Base-by-base conservation (phyloP, 805 yeast genomes). In the Ogataea allantospora region DNA sequence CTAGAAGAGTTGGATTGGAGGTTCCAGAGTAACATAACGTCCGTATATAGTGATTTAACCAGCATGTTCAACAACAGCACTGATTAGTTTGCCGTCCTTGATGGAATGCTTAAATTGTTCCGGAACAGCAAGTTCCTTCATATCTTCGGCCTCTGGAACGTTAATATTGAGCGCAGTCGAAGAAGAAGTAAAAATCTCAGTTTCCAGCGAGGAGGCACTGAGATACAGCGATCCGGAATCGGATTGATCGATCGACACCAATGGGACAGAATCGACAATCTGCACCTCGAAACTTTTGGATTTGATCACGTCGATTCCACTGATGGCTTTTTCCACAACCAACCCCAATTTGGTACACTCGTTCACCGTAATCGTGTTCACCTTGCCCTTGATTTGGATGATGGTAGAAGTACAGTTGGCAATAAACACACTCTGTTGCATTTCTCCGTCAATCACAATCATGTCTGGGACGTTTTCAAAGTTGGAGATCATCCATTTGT, bases 401-500 rank as follows among this genome's bases (percentile, higher is more conserved):
- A 95, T 80, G 30, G 77, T 70, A 42, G 81, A 80, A 27, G 58
- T 58, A 67, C 96, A 86, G 54, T 83, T 81, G 36, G 95, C 95
- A 51, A 93, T 83, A 59, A 86, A 88, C 11, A 93, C 80, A 24
- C 95, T 84, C 60, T 93, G 98, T 47, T 83, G 81, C 75, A 80
- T 81, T 49, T 81, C 84, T 21, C 83, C 95, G 16, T 87, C 88
- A 40, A 93, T 70, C 15, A 69, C 68, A 50, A 85, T 77, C 19
- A 82, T 70, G 40, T 80, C 83, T 32, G 75, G 74, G 34, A 66
- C 66, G 46, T 74, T 78, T 37, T 81, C 83, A 55, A 68, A 85
- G 65, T 89, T 84, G 56, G 88, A 88, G 38, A 93, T 68, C 48
- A 84, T 68, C 99, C 99, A 93, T 54, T 87, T 83, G 44, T 87